Evolutionary conservation across 1,284 basidiomycete species (phyloP).

Genomic region (Sporisorium sorghi): DNA sequence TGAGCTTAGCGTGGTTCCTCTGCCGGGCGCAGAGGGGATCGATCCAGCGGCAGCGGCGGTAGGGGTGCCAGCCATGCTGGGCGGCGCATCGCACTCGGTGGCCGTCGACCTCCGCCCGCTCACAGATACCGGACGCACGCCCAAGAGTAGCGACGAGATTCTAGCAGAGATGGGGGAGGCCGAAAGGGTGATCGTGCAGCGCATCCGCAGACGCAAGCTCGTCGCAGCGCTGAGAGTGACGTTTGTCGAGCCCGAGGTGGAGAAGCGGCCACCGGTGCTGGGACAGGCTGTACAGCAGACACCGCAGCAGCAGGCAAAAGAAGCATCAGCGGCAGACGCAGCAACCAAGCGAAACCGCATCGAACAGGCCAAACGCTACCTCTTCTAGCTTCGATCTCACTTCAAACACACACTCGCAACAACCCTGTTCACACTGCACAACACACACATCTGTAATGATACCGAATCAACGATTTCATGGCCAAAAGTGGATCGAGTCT

Average conservation of each 20-base stretch:
- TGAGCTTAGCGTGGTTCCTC: conserved; percentile 13
- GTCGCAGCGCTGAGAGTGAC: conserved; percentile 19
- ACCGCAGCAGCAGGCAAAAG: background rate
- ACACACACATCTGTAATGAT: too few relatives aligned
- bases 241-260: conserved; percentile 32
- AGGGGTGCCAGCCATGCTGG: background rate
- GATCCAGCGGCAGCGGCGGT: conserved; percentile 1
- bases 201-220: conserved; percentile 35
- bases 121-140: background rate
- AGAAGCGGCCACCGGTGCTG: background rate
- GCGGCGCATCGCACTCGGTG: conserved; percentile 19
- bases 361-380: conserved; percentile 41
- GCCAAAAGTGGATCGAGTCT: background rate
- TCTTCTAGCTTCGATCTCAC: conserved; percentile 25
- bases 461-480: too few relatives aligned
- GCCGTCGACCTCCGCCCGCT: conserved; percentile 20
- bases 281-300: background rate
- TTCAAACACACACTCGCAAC: too few relatives aligned
- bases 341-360: conserved; percentile 21
- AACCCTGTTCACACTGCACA: too few relatives aligned
- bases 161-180: background rate
- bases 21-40: background rate
- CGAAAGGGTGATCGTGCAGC: conserved; percentile 17
- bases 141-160: background rate
- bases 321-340: background rate